Evolutionary conservation across 1,139 yeast species (phyloP).

Genomic region (Lodderomyces margitis): DNA sequence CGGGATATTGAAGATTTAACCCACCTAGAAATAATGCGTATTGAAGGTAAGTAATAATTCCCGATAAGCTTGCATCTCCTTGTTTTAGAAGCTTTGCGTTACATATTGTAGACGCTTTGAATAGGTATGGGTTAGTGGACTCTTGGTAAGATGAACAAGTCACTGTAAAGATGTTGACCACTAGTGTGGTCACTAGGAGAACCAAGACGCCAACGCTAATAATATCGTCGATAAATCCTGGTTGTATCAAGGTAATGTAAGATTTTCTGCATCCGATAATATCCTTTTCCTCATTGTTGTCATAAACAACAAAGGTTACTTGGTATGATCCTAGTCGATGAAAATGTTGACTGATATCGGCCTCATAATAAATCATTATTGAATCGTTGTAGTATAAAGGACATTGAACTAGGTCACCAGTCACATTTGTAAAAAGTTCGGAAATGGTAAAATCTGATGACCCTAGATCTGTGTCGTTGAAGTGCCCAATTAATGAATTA

Average conservation of each 20-base stretch:
- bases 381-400: conserved; percentile 45
- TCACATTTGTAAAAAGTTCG: conserved; percentile 24
- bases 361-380: conserved; percentile 37
- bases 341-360: conserved; percentile 32
- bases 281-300: conserved; percentile 32
- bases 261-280: conserved; percentile 49
- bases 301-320: conserved; percentile 36
- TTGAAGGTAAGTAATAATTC: conserved; percentile 52
- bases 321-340: conserved; percentile 44
- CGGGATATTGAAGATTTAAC: conserved; percentile 59
- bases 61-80: conserved; percentile 54
- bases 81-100: conserved; percentile 56
- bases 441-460: conserved; percentile 15
- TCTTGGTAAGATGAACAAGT: conserved; percentile 61
- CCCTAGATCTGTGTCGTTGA: conserved; percentile 1
- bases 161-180: conserved; percentile 43
- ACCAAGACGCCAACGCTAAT: conserved; percentile 41
- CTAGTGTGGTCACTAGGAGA: conserved; percentile 41
- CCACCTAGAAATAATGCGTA: conserved; percentile 59
- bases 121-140: conserved; percentile 55
- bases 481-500: neutral
- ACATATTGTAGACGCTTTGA: conserved; percentile 60
- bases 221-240: conserved; percentile 29
- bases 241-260: conserved; percentile 50
- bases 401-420: conserved; percentile 33